Evolutionary conservation across 2,329 filamentous ascomycete genomes (phyloP).

Genomic region (Fusarium algeriense): DNA sequence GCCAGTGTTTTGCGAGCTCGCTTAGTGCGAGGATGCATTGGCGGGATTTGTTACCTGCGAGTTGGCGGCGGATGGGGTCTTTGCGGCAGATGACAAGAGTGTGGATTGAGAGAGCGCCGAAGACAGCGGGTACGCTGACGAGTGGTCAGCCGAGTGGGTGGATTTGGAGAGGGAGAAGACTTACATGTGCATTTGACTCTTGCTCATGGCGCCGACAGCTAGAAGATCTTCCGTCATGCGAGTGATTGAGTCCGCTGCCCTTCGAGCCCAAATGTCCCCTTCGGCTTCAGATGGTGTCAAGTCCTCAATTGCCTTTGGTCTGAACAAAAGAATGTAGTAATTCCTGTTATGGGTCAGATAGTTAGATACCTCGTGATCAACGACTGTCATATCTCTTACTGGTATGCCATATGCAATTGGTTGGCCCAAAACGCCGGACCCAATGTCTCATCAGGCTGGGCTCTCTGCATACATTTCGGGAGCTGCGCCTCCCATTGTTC

Average conservation of each 20-base stretch:
- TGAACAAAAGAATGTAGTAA: conserved; percentile 29
- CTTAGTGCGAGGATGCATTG: conserved; percentile 40
- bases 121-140: conserved; percentile 25
- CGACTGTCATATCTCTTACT: neutral
- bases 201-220: conserved; percentile 11
- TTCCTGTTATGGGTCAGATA: neutral
- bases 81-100: conserved; percentile 37
- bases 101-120: conserved; percentile 39
- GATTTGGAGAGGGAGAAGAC: accelerated
- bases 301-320: conserved; percentile 11
- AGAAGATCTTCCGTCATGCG: conserved; percentile 35
- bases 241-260: conserved; percentile 37
- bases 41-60: conserved; percentile 40
- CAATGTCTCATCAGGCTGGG: conserved; percentile 8
- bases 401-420: conserved; percentile 34
- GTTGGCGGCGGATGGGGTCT: conserved; percentile 25
- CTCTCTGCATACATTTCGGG: conserved; percentile 8
- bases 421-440: conserved; percentile 32
- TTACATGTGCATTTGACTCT: conserved; percentile 35
- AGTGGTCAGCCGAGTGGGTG: neutral
- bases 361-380: neutral
- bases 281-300: conserved; percentile 6
- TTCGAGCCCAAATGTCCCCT: conserved; percentile 10
- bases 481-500: conserved; percentile 21
- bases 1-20: conserved; percentile 37